Percentiles rank a stretch among this genome's conserved stretches.
Conservation (phyloP, 345 rosid species). For the Mallotus nudiflorus region DNA sequence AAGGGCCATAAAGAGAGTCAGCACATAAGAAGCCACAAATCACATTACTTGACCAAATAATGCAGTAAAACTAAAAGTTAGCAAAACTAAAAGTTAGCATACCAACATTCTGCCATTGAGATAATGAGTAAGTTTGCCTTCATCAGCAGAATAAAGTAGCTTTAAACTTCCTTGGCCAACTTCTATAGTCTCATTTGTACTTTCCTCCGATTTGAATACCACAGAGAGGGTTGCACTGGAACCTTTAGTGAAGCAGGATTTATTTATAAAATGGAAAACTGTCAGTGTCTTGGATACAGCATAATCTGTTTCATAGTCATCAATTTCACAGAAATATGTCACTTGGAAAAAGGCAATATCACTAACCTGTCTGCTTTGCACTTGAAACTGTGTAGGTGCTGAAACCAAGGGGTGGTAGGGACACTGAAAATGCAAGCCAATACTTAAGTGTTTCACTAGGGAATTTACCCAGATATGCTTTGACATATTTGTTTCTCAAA, state of each 20-base stretch:
- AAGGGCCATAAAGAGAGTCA: not conserved
- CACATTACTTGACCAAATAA: constrained; percentile 6
- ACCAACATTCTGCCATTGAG: constrained; percentile 63
- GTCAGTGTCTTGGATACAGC: constrained; percentile 14
- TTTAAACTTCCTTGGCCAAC: constrained; percentile 83
- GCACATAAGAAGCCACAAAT: constrained; percentile 2
- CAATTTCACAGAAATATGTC: constrained; percentile 12
- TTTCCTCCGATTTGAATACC: constrained; percentile 43
- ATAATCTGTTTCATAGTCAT: not conserved
- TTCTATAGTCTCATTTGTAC: constrained; percentile 44
- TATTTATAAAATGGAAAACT: constrained; percentile 8
- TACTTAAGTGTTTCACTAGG: constrained; percentile 51
- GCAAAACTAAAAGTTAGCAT: constrained; percentile 16
- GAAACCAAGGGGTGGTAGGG: constrained; percentile 93
- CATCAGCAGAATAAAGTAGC: constrained; percentile 54
- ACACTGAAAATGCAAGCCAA: constrained; percentile 83
- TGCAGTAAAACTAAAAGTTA: not conserved
- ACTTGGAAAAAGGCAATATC: constrained; percentile 17
- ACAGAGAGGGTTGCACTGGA: constrained; percentile 48
- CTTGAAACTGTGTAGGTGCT: constrained; percentile 65
- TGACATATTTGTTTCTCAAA: constrained; percentile 57
- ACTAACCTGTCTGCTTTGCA: constrained; percentile 63
- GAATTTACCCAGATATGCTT: constrained; percentile 66
- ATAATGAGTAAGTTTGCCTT: constrained; percentile 57
- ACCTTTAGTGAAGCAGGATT: constrained; percentile 36